Evolutionary conservation across 2,329 filamentous ascomycete genomes (phyloP), one percentile per base, ranked within the genome.

Genomic region (Aureobasidium sp.): DNA sequence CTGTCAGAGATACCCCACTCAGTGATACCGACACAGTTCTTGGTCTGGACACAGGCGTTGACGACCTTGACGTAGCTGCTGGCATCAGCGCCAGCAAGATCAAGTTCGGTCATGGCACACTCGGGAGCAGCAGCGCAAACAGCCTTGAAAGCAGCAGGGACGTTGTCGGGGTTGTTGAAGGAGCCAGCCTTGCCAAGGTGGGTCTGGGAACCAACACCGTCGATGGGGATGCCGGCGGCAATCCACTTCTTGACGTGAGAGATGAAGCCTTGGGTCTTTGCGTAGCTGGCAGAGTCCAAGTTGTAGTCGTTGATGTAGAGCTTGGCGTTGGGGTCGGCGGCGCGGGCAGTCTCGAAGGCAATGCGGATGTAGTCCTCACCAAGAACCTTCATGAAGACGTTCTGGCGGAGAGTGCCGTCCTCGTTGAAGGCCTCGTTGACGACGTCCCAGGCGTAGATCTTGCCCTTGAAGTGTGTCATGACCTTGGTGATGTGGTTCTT

Each of bases 241-340:
- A 84, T 68, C 85, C 86, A 88, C 70, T 84, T 81, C 69, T 82
- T 82, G 66, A 90, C 87, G 68, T 85, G 77, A 39, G 70, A 71
- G 5, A 82, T 77, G 77, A 87, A 83, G 51, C 74, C 78, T 17
- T 72, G 75, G 4, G 78, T 78, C 77, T 91, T 90, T 65, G 80
- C 76, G 68, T 81, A 80, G 66, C 68, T 79, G 20, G 85, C 79
- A 47, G 73, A 77, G 74, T 88, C 87, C 58, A 88, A 80, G 76
- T 79, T 80, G 71, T 79, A 80, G 70, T 91, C 87, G 74, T 91
- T 91, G 76, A 90, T 88, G 77, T 89, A 91, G 42, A 91, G 79
- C 74, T 87, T 87, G 2, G 85, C 86, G 62, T 74, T 68, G 2
- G 87, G 86, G 71, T 90, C 88, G 15, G 85, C 87, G 9, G 79